A percentile compares a stretch with the other conserved stretches of the same genome.
These are phyloP conservation scores for Echeveria elegans DNA, from an alignment of 164 flowering plant genomes.

Conservation along the genomic window DNA sequence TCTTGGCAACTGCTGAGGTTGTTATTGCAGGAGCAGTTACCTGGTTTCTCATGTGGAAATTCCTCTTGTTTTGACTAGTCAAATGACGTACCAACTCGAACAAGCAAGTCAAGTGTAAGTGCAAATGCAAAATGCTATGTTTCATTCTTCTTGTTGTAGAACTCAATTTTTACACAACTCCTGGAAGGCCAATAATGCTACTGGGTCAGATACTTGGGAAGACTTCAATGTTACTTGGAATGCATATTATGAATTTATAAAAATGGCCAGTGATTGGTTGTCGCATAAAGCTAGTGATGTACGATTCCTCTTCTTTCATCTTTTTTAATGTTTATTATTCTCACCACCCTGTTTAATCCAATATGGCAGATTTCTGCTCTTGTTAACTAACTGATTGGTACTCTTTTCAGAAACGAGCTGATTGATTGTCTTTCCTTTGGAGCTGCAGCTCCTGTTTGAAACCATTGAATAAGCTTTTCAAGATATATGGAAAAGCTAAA, in stretches of 20 bases:
- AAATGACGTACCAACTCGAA: conserved; percentile 16
- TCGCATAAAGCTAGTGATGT: conserved; percentile 81
- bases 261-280: conserved; percentile 69
- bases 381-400: conserved; percentile 7
- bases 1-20: conserved; percentile 84
- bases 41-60: conserved; percentile 36
- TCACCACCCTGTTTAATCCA: background rate
- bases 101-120: conserved; percentile 27
- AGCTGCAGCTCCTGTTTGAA: conserved; percentile 39
- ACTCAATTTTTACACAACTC: conserved; percentile 48
- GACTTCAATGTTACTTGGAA: conserved; percentile 26
- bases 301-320: conserved; percentile 20
- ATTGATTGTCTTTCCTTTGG: conserved; percentile 45
- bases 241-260: conserved; percentile 59
- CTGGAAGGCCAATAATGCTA: conserved; percentile 38
- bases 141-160: conserved; percentile 45
- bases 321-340: background rate
- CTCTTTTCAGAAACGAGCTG: conserved; percentile 67
- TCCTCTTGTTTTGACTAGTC: conserved; percentile 19
- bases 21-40: conserved; percentile 60
- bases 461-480: conserved; percentile 31
- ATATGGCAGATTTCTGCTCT: background rate
- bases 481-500: conserved; percentile 22
- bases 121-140: conserved; percentile 27
- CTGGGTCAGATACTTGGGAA: conserved; percentile 28